Evolutionary conservation across 2,329 filamentous ascomycete genomes (phyloP), one percentile per base, ranked within the genome.

Genomic region (Plectosphaerella cucumerina): DNA sequence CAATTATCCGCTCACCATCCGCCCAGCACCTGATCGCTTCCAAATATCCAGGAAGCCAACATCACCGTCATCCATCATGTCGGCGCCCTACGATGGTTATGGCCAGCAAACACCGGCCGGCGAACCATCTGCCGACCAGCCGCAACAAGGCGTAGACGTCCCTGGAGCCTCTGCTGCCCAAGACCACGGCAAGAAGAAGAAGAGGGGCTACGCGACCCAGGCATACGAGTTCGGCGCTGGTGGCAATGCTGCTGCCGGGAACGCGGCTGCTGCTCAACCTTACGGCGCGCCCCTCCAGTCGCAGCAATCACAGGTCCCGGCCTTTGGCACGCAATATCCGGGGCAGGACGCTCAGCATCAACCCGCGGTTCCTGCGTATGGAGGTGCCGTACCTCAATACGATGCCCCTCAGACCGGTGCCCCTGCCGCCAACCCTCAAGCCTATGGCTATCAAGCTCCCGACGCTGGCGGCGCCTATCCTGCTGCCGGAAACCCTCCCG

Each of bases 211-310:
- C 75, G 94, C 94, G 50, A 90, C 90, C 51, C 89, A 95, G 70
- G 93, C 93, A 44, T 99, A 96, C 70, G 93, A 96, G 53, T 94
- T 97, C 62, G 90, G 89, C 47, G 81, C 82, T 47, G 94, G 93
- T 62, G 89, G 89, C 64, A 97, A 97, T 78, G 85, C 87, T 50
- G 69, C 65, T 51, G 63, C 61, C 49, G 80, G 71, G 31, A 77
- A 75, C 50, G 68, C 58, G 62, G 72, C 68, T 50, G 68, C 67
- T 49, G 81, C 75, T 34, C 73, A 72, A 49, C 65, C 59, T 68
- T 84, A 71, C 69, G 78, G 71, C 65, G 70, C 67, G 47, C 70
- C 68, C 60, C 70, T 67, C 60, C 70, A 67, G 54, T 70, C 65
- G 52, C 72, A 68, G 60, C 23, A 35, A 4, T 35, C 47, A 8